Percentiles rank a stretch among this genome's conserved stretches.
These are phyloP conservation scores for Fusarium tjaetaba DNA, from an alignment of 2,329 filamentous ascomycete genomes.

Conservation along the genomic window DNA sequence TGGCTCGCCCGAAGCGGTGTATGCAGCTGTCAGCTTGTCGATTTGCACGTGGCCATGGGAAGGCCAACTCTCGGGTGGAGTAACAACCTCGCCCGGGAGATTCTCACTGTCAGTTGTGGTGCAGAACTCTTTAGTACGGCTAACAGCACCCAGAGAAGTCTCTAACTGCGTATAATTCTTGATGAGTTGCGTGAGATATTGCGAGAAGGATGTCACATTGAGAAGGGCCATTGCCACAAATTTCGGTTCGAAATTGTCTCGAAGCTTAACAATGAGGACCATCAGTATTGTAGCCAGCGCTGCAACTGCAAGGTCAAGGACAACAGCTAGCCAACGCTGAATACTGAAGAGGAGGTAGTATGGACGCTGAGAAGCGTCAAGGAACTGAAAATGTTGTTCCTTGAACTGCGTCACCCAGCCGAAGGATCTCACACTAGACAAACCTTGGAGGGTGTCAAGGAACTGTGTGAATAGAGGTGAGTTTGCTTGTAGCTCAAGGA, in stretches of 20 bases:
- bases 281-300: conserved; percentile 56
- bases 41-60: conserved; percentile 38
- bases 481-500: conserved; percentile 46
- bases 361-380: conserved; percentile 50
- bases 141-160: conserved; percentile 22
- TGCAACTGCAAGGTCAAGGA: conserved; percentile 58
- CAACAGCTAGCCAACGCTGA: conserved; percentile 60
- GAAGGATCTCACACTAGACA: conserved; percentile 49
- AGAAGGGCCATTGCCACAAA: conserved; percentile 42
- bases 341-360: conserved; percentile 57
- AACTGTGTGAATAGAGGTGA: conserved; percentile 45
- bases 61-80: conserved; percentile 4
- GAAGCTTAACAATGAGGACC: conserved; percentile 55
- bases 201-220: conserved; percentile 45
- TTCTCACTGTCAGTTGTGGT: conserved; percentile 16
- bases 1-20: conserved; percentile 33
- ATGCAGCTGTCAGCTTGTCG: conserved; percentile 44
- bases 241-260: conserved; percentile 14
- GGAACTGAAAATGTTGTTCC: conserved; percentile 20
- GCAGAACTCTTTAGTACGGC: conserved; percentile 13
- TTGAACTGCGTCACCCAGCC: conserved; percentile 42
- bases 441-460: conserved; percentile 40
- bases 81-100: background rate
- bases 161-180: conserved; percentile 47
- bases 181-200: conserved; percentile 46